A percentile compares a stretch with the other conserved stretches of the same genome.
These are phyloP conservation scores for Globisporangium spiculum DNA, from an alignment of 352 stramenopile species.

Conservation along the genomic window DNA sequence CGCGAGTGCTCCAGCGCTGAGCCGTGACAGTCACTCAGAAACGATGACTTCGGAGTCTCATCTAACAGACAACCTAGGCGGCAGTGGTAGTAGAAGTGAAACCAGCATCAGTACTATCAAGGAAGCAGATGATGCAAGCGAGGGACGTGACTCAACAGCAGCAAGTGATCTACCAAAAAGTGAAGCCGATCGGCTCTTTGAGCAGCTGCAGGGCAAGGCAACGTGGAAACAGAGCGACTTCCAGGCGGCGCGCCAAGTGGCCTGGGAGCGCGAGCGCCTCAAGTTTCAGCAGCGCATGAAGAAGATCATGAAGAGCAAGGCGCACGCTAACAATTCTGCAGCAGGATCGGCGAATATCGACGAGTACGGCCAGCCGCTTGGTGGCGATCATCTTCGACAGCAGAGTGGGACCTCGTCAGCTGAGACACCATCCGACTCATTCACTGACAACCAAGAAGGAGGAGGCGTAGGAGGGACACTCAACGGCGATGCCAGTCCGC, in stretches of 20 bases:
- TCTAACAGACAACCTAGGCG: not conserved
- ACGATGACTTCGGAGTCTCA: not conserved
- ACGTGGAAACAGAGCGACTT: slow-evolving; percentile 80
- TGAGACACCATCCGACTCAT: not conserved
- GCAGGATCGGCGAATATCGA: not conserved
- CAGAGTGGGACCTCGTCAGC: not conserved
- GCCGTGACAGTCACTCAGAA: not conserved
- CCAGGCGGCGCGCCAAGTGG: slow-evolving; percentile 55
- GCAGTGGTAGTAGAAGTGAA: not conserved
- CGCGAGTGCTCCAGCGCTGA: slow-evolving; percentile 27
- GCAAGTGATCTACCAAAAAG: not conserved
- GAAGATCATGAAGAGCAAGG: slow-evolving; percentile 44
- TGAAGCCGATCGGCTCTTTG: slow-evolving; percentile 50
- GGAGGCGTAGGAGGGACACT: not conserved
- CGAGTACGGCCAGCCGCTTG: not conserved
- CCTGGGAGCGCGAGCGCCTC: slow-evolving; percentile 58
- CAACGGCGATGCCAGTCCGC: slow-evolving; percentile 17
- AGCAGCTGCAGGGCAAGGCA: slow-evolving; percentile 57
- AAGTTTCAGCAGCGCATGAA: slow-evolving; percentile 80
- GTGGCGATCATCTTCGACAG: not conserved
- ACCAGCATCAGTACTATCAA: not conserved
- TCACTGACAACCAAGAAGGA: slow-evolving; percentile 4
- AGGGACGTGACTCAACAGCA: not conserved
- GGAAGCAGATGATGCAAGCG: not conserved
- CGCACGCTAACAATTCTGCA: slow-evolving; percentile 19